Evolutionary conservation across 495 filamentous ascomycete species (phyloP), one percentile per base, ranked within the genome.

Genomic region (Parachaetomium inaequale): DNA sequence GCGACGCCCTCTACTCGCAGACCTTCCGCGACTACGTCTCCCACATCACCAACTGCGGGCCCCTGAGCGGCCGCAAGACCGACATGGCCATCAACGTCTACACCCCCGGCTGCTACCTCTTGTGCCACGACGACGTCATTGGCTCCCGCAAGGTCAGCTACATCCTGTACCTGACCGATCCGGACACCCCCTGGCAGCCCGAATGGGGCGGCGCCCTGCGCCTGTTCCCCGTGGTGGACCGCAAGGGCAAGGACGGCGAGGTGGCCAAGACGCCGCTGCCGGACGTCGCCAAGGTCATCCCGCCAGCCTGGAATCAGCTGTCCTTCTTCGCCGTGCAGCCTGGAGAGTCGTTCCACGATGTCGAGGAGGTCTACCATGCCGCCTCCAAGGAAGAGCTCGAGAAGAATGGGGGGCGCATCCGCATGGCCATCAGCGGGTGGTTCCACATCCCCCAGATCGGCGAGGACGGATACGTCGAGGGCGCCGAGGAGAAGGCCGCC

Each of bases 61-160:
- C 88, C 55, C 76, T 99, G 69, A 96, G 91, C 69, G 94, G 95
- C 2, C 84, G 83, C 75, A 99, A 97, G 81, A 97, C 94, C 31
- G 94, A 99, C 76, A 98, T 98, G 95, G 94, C 94, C 43, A 96
- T 99, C 79, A 99, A 98, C 74, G 85, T 98, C 43, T 99, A 99
- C 73, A 96, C 90, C 1, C 94, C 95, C 52, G 93, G 93, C 19
- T 96, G 93, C 69, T 94, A 96, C 75, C 82, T 99, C 4, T 79
- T 99, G 47, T 96, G 93, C 74, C 94, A 99, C 68, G 94, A 99
- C 79, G 94, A 99, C 75, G 95, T 97, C 28, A 99, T 99, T 74
- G 94, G 94, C 23, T 95, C 87, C 66, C 82, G 94, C 31, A 86
- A 92, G 58, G 85, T 99, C 58, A 94, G 90, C 79, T 99, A 97